Base-by-base conservation (phyloP, 495 filamentous ascomycete genomes). In the Articulospora tetracladia region DNA sequence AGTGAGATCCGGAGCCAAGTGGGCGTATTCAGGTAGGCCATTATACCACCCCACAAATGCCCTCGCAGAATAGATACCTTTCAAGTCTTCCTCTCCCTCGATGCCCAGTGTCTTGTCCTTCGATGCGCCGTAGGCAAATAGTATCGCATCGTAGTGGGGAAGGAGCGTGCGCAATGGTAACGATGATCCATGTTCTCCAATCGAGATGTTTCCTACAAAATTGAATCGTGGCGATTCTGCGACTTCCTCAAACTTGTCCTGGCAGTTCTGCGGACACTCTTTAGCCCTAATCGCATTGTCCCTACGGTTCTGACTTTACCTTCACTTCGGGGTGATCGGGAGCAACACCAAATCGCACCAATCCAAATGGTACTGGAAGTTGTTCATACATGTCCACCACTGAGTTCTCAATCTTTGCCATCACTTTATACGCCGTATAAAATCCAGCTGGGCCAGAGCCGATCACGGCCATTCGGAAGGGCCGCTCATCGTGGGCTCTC, bases 31-130 rank as follows among this genome's bases (percentile, higher is more conserved):
- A 0, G 94, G 95, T 0, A 96, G 79, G 19, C 95, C 93, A 69
- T 98, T 98, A 73, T 98, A 98, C 94, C 94, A 98, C 17, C 93
- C 94, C 6, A 98, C 95, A 72, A 98, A 98, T 52, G 91, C 89
- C 7, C 94, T 83, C 2, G 94, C 94, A 17, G 92, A 96, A 73
- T 91, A 87, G 34, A 98, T 85, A 41, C 91, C 90, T 12, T 76
- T 75, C 32, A 90, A 64, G 15, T 71, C 72, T 11, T 86, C 75
- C 66, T 98, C 94, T n/a, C 93, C 91, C 0, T 88, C 86, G 44
- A 98, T 90, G 0, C 81, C 84, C 0, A 98, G 77, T 12, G 76
- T 82, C 58, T 85, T 83, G 72, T 98, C 94, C 69, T 89, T 80
- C 1, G 90, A 86, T 0, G 95, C 92, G 22, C 94, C 94, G 65